phyloP scores from a whole-genome alignment of 192 early-diverging fungal species.

The Coemansia aciculifera region DNA sequence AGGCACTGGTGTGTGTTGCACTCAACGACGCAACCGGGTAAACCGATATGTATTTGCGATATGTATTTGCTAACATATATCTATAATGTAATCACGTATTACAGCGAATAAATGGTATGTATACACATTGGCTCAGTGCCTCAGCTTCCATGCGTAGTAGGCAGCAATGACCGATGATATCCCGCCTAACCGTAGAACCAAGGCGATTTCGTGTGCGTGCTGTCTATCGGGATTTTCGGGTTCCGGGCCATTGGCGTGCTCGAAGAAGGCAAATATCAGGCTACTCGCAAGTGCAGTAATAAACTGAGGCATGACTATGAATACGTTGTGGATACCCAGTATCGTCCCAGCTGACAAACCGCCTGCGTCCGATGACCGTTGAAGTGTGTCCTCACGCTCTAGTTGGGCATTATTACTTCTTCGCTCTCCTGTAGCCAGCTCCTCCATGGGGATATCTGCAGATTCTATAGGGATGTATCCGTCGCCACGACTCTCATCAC shows the following conservation, averaged over 20 bases:
- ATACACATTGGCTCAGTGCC: neutral
- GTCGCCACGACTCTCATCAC: neutral
- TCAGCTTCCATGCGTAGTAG: conserved; percentile 43
- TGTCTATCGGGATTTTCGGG: conserved; percentile 20
- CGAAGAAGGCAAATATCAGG: conserved; percentile 71
- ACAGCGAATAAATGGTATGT: no score
- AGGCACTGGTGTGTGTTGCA: conserved; percentile 51
- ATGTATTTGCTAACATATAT: no score
- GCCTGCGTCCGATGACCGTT: neutral
- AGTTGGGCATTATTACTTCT: neutral
- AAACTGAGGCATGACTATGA: conserved; percentile 93
- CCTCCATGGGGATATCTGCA: conserved; percentile 35
- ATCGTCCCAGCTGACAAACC: conserved; percentile 69
- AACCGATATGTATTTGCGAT: neutral
- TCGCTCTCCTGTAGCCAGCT: conserved; percentile 5
- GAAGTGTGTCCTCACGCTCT: conserved; percentile 2
- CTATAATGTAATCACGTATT: no score
- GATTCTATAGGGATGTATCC: conserved; percentile 28
- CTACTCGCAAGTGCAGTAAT: conserved; percentile 74
- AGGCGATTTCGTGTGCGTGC: conserved; percentile 42
- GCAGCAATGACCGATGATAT: conserved; percentile 29
- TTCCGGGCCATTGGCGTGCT: conserved; percentile 34
- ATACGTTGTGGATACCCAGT: conserved; percentile 94
- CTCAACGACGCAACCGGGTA: conserved; percentile 48
- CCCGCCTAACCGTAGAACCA: conserved; percentile 46